These are phyloP conservation scores for Aphanoascus verrucosus DNA, from an alignment of 2,329 filamentous ascomycete species.

Conservation along the genomic window DNA sequence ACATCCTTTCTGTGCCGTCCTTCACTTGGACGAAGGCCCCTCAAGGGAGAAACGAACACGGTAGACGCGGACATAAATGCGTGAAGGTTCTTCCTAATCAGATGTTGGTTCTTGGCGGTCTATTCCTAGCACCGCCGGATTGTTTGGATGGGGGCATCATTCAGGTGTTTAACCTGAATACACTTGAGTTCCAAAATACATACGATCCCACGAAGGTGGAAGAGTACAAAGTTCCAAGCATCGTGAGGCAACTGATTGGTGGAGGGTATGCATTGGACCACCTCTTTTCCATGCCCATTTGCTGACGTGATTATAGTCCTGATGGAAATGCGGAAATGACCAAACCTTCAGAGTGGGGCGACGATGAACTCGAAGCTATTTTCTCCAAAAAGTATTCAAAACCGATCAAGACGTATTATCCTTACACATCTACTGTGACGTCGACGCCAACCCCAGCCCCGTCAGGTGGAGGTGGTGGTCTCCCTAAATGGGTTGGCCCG, in stretches of 20 bases:
- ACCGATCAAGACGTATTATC: constrained; percentile 49
- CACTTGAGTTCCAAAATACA: constrained; percentile 23
- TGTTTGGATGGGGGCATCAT: constrained; percentile 47
- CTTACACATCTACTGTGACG: constrained; percentile 36
- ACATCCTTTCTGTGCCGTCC: constrained; percentile 27
- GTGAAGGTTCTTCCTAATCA: constrained; percentile 40
- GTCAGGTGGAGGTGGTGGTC: constrained; percentile 25
- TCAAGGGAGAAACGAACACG: constrained; percentile 17
- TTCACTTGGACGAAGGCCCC: constrained; percentile 26
- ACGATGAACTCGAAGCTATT: constrained; percentile 39
- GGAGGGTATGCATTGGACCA: constrained; percentile 23
- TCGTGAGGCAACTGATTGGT: constrained; percentile 26
- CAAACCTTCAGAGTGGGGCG: constrained; percentile 37
- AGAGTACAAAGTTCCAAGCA: constrained; percentile 24
- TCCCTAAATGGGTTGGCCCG: constrained; percentile 50
- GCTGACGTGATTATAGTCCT: constrained; percentile 17
- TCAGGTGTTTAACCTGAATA: constrained; percentile 38
- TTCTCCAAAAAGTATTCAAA: constrained; percentile 48
- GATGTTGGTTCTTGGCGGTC: constrained; percentile 33
- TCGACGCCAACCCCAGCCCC: constrained; percentile 15
- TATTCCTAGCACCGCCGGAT: constrained; percentile 8
- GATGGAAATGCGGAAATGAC: constrained; percentile 25
- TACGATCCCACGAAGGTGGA: constrained; percentile 26
- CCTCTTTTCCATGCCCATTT: constrained; percentile 2
- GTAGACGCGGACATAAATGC: constrained; percentile 26